Evolutionary conservation across 768 basidiomycete species (phyloP).

Genomic region (Rhodotorula diobovata): DNA sequence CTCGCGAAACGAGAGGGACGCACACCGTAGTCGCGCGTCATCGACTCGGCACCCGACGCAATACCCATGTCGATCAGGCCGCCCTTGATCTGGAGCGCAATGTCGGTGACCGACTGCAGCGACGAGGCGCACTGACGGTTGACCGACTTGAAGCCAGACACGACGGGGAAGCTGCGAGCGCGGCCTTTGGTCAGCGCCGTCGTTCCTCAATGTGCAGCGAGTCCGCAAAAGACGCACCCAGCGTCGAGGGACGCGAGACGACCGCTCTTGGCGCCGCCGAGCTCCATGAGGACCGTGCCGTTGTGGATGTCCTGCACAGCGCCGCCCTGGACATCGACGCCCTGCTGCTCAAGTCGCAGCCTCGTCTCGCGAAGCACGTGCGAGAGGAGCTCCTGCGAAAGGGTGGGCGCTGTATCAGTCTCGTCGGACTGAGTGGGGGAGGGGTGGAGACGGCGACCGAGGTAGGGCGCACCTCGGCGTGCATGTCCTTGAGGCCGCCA

Average conservation of each 20-base stretch:
- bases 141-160: conserved; percentile 49
- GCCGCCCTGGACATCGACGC: conserved; percentile 37
- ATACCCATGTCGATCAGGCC: conserved; percentile 52
- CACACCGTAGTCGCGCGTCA: conserved; percentile 51
- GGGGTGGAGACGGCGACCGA: background rate
- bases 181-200: background rate
- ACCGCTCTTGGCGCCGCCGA: conserved; percentile 47
- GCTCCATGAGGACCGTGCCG: conserved; percentile 50
- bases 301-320: conserved; percentile 47
- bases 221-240: conserved; percentile 12
- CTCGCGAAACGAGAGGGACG: background rate
- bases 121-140: conserved; percentile 52
- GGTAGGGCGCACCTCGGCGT: conserved; percentile 23
- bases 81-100: conserved; percentile 46
- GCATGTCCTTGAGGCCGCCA: conserved; percentile 81
- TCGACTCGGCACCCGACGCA: conserved; percentile 49
- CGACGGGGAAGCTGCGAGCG: conserved; percentile 45
- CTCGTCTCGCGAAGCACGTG: conserved; percentile 32
- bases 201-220: too few relatives aligned
- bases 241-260: conserved; percentile 48
- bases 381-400: conserved; percentile 28
- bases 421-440: background rate
- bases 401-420: background rate
- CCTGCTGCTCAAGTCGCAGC: conserved; percentile 31
- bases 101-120: conserved; percentile 49